A percentile compares a stretch with the other conserved stretches of the same genome.
These are phyloP conservation scores for Cercophora sp. DNA, from an alignment of 495 filamentous ascomycete genomes.

Conservation along the genomic window DNA sequence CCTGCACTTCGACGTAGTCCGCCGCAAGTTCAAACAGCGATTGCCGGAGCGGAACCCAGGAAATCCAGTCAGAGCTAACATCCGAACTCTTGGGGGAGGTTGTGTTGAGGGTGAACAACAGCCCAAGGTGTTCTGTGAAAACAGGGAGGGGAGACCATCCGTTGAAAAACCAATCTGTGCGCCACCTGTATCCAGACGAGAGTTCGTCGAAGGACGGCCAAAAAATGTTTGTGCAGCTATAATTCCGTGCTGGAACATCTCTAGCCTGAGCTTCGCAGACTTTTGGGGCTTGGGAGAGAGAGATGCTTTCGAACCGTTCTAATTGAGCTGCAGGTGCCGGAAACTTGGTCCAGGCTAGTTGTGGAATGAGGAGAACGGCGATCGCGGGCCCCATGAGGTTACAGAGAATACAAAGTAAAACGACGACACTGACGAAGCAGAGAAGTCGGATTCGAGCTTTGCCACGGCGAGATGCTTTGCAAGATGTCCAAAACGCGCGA, in stretches of 20 bases:
- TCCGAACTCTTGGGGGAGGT: background rate
- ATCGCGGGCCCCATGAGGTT: background rate
- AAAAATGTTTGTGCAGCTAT: background rate
- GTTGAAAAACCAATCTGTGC: background rate
- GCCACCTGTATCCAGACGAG: background rate
- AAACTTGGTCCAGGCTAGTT: no score
- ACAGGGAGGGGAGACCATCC: background rate
- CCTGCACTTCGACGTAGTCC: background rate
- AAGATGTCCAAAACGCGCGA: background rate
- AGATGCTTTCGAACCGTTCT: no score
- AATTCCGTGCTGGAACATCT: background rate
- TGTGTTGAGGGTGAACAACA: background rate
- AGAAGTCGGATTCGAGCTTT: background rate
- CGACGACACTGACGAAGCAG: background rate
- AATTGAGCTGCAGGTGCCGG: no score
- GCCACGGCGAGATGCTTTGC: background rate
- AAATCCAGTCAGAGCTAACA: background rate
- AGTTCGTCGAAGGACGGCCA: background rate
- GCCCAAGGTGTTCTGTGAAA: background rate
- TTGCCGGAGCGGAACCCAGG: background rate
- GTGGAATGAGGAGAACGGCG: background rate
- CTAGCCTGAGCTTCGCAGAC: background rate
- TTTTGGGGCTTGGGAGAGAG: background rate
- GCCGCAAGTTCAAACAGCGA: background rate
- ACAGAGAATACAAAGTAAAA: background rate